Base-by-base conservation (phyloP, 257 asterid genomes). In the Solanum raphanifolium region DNA sequence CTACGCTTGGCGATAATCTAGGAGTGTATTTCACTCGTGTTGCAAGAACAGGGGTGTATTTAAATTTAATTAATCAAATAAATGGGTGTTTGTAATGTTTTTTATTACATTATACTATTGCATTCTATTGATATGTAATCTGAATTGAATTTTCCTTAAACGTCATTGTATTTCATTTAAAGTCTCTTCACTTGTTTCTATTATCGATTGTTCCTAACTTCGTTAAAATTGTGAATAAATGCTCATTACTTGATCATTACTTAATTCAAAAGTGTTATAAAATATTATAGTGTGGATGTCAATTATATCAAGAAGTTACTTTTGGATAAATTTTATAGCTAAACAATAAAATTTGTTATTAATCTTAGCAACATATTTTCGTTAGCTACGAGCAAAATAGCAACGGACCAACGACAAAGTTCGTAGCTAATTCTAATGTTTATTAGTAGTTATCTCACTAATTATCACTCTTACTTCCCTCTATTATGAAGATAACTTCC, bases 1-100 rank as follows among this genome's bases (percentile, higher is more conserved):
- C 0, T 1, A 55, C 4, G 4, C 11, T 20, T 55, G 23, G 10
- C 25, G 5, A 55, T 5, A 55, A 55, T 20, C n/a, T 20, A 55
- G 10, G 0, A 1, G n/a, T 8, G 66, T 20, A 55, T 20, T 55
- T 55, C 11, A 55, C 0, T 21, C 13, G 1, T 21, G 0, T 58
- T 21, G 2, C 27, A 58, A 55, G 12, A 58, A 21, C 68, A 3
- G 0, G 4, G 1, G 0, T 58, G 6, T 58, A 21, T 58, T 21
- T 58, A 8, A 58, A 21, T 58, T 8, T 0, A 8, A n/a, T 21
- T 58, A 58, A 10, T 58, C 27, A 58, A 21, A 58, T 21, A 58
- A 7, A 5, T 1, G 10, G 0, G 66, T 52, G 62, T 55, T 55
- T 55, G 65, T 55, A 6, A 18, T 55, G n/a, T 55, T 55, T 55